Base-by-base conservation (phyloP, 345 rosid genomes). In the Camelina laxa region DNA sequence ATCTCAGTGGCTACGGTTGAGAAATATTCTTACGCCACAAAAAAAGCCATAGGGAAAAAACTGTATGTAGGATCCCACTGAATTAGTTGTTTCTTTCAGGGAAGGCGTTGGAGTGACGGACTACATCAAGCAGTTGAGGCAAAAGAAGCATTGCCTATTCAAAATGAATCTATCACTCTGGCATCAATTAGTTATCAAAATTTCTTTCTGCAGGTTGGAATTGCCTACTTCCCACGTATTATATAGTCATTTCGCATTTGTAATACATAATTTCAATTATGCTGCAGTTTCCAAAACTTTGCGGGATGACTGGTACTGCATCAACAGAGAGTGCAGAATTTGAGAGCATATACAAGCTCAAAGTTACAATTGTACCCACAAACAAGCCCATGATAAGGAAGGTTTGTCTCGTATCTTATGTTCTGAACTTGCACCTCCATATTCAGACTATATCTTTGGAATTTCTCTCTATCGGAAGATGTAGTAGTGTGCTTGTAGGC, bases 61-160 rank as follows among this genome's bases (percentile, higher is more conserved):
- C 19, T 56, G 53, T 65, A 42, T 19, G 48, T 50, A 33, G 64
- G 31, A 35, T 30, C n/a, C 66, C 68, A 55, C 38, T 54, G 68
- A 70, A 27, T 59, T 60, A 57, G 14, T 71, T 17, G 35, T 75
- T 63, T 71, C 49, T 48, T 53, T 65, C 74, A 94, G 98, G 98
- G 98, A 35, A 86, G 98, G 70, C 85, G 98, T 77, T 94, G 98
- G 98, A 94, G 98, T 81, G 98, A 94, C 80, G 98, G 98, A 69
- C 95, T 94, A 82, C 98, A 94, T 80, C 98, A 94, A 90, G 98
- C 98, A 67, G 98, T 94, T 79, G 98, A 94, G 84, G 98, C 98
- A 59, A 94, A 94, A 85, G 97, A 94, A 83, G 88, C 83, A 50
- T 82, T 94, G 85, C 98, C 98, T 44, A 91, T 94, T 81, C 98